phyloP scores from a whole-genome alignment of 352 stramenopile species.

The Phytophthora colocasiae region DNA sequence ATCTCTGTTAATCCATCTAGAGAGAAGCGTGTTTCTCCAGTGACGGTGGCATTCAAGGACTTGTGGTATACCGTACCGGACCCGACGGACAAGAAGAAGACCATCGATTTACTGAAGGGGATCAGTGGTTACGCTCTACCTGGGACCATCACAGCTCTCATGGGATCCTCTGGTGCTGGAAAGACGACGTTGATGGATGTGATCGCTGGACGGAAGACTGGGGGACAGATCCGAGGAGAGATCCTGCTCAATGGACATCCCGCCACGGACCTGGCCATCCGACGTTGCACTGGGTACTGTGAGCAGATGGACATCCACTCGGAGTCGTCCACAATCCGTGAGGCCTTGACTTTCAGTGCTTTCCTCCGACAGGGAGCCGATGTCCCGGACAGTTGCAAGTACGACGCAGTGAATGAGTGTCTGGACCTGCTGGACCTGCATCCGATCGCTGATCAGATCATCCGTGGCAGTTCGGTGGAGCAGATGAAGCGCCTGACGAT shows the following conservation, averaged over 20 bases:
- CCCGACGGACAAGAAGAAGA: constrained; percentile 13
- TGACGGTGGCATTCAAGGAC: constrained; percentile 30
- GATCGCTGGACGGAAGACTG: constrained; percentile 93
- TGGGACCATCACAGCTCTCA: constrained; percentile 71
- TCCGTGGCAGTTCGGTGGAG: constrained; percentile 31
- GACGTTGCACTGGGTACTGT: constrained; percentile 30
- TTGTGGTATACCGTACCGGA: constrained; percentile 30
- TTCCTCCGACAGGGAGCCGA: constrained; percentile 20
- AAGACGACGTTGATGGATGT: constrained; percentile 97
- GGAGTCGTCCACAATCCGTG: constrained; percentile 44
- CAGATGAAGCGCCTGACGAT: constrained; percentile 28
- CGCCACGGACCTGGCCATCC: constrained; percentile 42
- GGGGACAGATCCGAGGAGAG: constrained; percentile 83
- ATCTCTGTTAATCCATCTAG: neutral
- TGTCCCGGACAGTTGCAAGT: constrained; percentile 21
- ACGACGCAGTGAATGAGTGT: constrained; percentile 42
- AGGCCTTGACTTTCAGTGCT: constrained; percentile 42
- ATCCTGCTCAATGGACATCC: constrained; percentile 91
- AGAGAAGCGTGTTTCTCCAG: neutral
- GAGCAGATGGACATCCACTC: constrained; percentile 48
- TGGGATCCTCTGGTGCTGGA: constrained; percentile 80
- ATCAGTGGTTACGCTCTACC: constrained; percentile 62
- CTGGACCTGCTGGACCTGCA: constrained; percentile 37
- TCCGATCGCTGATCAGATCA: constrained; percentile 42
- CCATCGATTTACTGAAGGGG: constrained; percentile 63